Percentiles rank a stretch among this genome's conserved stretches.
Evolutionary conservation across 768 basidiomycete species (phyloP).

Genomic region (Suillus clintonianus): DNA sequence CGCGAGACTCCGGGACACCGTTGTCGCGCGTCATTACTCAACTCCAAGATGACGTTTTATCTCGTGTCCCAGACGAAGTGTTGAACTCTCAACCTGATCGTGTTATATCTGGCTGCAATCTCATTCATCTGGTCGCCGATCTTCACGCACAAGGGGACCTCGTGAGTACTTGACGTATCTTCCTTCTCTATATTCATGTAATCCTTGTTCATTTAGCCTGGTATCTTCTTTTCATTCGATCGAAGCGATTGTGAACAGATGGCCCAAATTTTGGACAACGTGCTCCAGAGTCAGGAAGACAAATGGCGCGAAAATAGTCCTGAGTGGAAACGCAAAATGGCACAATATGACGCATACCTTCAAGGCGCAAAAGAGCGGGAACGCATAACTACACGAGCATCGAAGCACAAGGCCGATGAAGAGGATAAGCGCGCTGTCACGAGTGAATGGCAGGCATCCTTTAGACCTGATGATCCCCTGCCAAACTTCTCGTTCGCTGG

Average conservation of each 20-base stretch:
- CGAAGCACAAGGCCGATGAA: constrained; percentile 38
- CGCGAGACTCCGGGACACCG: constrained; percentile 31
- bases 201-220: constrained; percentile 44
- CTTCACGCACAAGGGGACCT: constrained; percentile 55
- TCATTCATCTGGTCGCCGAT: constrained; percentile 58
- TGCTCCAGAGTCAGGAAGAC: constrained; percentile 45
- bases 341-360: constrained; percentile 54
- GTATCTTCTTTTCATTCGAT: constrained; percentile 69
- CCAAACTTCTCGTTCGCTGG: constrained; percentile 63
- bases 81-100: constrained; percentile 37
- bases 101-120: constrained; percentile 38
- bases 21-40: constrained; percentile 40
- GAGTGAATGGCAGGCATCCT: constrained; percentile 50
- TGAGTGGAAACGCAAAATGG: constrained; percentile 52
- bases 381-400: constrained; percentile 40
- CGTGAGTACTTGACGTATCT: constrained; percentile 38
- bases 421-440: constrained; percentile 25
- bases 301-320: constrained; percentile 48
- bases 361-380: constrained; percentile 48
- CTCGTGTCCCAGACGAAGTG: constrained; percentile 15
- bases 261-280: constrained; percentile 37
- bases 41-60: constrained; percentile 42
- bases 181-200: not conserved
- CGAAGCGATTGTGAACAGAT: constrained; percentile 59
- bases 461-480: constrained; percentile 59